Evolutionary conservation across 257 asterid species (phyloP).

Genomic region (Ilex aquifolium): DNA sequence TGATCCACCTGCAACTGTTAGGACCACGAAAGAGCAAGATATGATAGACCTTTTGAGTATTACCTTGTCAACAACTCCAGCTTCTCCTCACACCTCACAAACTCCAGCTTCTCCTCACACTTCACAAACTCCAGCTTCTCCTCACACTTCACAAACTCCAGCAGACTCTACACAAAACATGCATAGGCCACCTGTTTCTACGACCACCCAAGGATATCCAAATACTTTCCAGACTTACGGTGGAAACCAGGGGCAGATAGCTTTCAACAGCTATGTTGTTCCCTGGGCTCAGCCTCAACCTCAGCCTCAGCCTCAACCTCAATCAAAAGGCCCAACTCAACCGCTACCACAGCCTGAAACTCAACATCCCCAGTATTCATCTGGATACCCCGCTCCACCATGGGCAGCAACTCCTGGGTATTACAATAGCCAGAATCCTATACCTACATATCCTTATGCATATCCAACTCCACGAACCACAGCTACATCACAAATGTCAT

Average conservation of each 20-base stretch:
- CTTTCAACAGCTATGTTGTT: constrained; percentile 52
- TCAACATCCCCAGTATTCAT: constrained; percentile 23
- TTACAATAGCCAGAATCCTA: constrained; percentile 31
- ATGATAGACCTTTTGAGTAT: constrained; percentile 70
- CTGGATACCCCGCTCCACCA: constrained; percentile 74
- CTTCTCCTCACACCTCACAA: constrained; percentile 37
- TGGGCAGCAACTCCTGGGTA: constrained; percentile 85
- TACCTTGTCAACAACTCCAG: constrained; percentile 35
- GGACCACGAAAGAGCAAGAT: constrained; percentile 53
- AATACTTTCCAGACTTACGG: constrained; percentile 35
- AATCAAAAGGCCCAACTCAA: constrained; percentile 4
- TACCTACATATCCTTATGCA: constrained; percentile 22
- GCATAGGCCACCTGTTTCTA: constrained; percentile 27
- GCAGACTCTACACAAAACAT: constrained; percentile 19
- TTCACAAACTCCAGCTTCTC: constrained; percentile 15
- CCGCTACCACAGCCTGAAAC: constrained; percentile 1
- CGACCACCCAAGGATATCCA: constrained; percentile 23
- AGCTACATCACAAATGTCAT: constrained; percentile 9
- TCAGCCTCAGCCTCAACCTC: constrained; percentile 6
- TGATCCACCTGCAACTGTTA: constrained; percentile 31
- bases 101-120: constrained; percentile 10
- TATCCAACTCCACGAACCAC: constrained; percentile 25
- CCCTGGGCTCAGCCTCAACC: constrained; percentile 64
- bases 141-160: constrained; percentile 35
- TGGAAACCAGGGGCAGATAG: constrained; percentile 33